phyloP scores from a whole-genome alignment of 2,329 filamentous ascomycete genomes.

The Triangularia setosa region DNA sequence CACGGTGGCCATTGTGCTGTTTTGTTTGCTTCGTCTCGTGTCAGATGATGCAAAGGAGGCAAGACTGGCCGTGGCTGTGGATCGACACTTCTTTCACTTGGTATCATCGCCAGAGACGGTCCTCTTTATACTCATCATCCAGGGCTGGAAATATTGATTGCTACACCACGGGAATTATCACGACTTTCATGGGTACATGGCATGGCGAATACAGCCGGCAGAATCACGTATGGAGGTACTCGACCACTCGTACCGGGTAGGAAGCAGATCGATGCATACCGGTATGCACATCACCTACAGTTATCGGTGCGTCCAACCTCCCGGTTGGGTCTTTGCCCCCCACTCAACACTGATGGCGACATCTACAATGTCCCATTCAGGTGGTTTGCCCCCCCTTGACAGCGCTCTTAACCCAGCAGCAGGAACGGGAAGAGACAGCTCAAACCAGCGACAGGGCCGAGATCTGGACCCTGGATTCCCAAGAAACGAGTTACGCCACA shows the following conservation, averaged over 20 bases:
- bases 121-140: neutral
- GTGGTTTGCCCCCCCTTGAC: neutral
- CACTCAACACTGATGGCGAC: neutral
- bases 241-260: neutral
- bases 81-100: neutral
- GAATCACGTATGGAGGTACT: conserved; percentile 19
- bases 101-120: neutral
- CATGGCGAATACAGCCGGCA: conserved; percentile 19
- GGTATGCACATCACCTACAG: neutral
- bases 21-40: neutral
- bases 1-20: conserved; percentile 27
- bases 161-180: neutral
- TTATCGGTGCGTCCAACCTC: neutral
- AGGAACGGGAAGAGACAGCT: neutral
- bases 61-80: neutral
- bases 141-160: neutral
- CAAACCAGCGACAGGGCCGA: neutral
- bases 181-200: neutral
- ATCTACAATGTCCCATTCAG: neutral
- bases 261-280: neutral
- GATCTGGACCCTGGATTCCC: neutral
- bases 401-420: neutral
- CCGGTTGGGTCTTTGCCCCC: neutral
- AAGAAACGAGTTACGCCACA: neutral
- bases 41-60: neutral